Evolutionary conservation across 768 basidiomycete species (phyloP).

Genomic region (Lyophyllum shimeji): DNA sequence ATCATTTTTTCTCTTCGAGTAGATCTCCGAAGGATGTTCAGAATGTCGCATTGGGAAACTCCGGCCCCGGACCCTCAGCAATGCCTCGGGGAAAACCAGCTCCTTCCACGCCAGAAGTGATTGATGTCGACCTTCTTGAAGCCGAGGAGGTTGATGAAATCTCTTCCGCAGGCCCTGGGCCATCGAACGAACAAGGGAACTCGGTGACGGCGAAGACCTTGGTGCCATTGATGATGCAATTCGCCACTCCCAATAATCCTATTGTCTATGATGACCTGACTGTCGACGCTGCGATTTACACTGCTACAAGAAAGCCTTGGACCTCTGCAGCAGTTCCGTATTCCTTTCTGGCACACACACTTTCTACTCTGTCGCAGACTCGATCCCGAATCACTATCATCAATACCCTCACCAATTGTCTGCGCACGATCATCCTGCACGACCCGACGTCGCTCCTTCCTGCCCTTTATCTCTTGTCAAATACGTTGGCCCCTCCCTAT

Average conservation of each 20-base stretch:
- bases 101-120: slow-evolving; percentile 4
- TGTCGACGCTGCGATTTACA: slow-evolving; percentile 50
- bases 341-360: slow-evolving; percentile 66
- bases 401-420: slow-evolving; percentile 69
- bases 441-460: slow-evolving; percentile 71
- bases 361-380: slow-evolving; percentile 61
- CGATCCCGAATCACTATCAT: slow-evolving; percentile 72
- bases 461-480: slow-evolving; percentile 81
- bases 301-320: slow-evolving; percentile 45
- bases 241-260: background rate
- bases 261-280: slow-evolving; percentile 30
- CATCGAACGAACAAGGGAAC: background rate
- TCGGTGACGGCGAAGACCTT: background rate
- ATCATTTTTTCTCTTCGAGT: slow-evolving; percentile 9
- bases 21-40: background rate
- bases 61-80: background rate
- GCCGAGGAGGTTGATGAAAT: background rate
- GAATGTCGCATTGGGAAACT: background rate
- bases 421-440: slow-evolving; percentile 64
- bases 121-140: slow-evolving; percentile 11
- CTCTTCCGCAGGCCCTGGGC: background rate
- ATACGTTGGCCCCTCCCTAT: slow-evolving; percentile 77
- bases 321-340: slow-evolving; percentile 52
- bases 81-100: background rate
- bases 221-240: background rate